A percentile compares a stretch with the other conserved stretches of the same genome.
phyloP scores from a whole-genome alignment of 768 basidiomycete species.

The Lactifluus hygrophoroides region DNA sequence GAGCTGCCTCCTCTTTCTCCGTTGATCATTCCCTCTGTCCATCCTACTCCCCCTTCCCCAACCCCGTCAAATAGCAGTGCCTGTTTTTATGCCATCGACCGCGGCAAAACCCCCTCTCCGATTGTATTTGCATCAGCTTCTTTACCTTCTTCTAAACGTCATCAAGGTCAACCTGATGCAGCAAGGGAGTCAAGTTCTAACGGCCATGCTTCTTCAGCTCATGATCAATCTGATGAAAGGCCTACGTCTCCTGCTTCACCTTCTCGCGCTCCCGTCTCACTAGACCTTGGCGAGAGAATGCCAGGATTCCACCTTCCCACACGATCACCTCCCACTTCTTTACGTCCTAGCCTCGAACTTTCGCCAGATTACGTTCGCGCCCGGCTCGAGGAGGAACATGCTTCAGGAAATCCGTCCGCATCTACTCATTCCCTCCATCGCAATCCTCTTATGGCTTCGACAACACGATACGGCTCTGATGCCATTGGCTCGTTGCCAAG shows the following conservation, averaged over 20 bases:
- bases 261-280: constrained; percentile 9
- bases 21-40: not conserved
- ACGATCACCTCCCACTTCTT: not conserved
- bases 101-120: constrained; percentile 13
- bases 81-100: not conserved
- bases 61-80: not conserved
- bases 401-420: not conserved
- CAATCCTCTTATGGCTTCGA: not conserved
- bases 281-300: not conserved
- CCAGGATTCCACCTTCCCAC: constrained; percentile 15
- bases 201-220: not conserved
- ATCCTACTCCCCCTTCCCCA: not conserved
- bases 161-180: not conserved
- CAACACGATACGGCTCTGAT: not conserved
- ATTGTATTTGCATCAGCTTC: constrained; percentile 13
- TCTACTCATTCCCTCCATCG: not conserved
- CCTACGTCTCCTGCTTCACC: constrained; percentile 4
- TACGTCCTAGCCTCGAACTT: constrained; percentile 12
- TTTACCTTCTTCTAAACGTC: not conserved
- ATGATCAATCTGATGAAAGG: not conserved
- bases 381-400: constrained; percentile 2
- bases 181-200: not conserved
- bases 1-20: not conserved
- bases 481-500: not conserved
- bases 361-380: constrained; percentile 7